phyloP scores from a whole-genome alignment of 345 rosid genomes.

The Eutrema yunnanense region DNA sequence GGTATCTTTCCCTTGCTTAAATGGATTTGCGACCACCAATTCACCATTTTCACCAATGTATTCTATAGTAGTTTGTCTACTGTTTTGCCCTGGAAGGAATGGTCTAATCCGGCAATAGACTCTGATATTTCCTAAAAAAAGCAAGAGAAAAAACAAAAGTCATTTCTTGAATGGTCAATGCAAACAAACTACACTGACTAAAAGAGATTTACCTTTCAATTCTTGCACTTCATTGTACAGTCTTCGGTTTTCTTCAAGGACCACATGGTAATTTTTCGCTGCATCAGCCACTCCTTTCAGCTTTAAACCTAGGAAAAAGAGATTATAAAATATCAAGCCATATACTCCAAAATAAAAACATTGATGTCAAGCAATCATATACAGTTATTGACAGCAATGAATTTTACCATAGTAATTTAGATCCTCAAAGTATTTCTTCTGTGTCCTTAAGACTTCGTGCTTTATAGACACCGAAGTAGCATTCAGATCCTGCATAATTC shows the following conservation, averaged over 20 bases:
- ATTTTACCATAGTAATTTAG: conserved; percentile 57
- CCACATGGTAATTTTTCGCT: conserved; percentile 72
- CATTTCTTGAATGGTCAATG: conserved; percentile 3
- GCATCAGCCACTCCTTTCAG: conserved; percentile 79
- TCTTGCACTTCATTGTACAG: conserved; percentile 95
- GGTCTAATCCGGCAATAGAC: conserved; percentile 96
- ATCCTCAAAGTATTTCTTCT: conserved; percentile 53
- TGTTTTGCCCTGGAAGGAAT: conserved; percentile 78
- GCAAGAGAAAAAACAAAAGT: conserved; percentile 17
- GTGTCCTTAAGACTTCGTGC: conserved; percentile 60
- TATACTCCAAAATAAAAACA: conserved; percentile 11
- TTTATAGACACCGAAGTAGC: conserved; percentile 53
- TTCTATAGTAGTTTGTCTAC: conserved; percentile 67
- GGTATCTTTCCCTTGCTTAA: conserved; percentile 71
- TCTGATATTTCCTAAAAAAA: conserved; percentile 75
- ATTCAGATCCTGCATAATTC: conserved; percentile 58
- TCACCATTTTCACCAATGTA: conserved; percentile 89
- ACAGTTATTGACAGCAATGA: conserved; percentile 3
- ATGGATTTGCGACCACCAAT: conserved; percentile 77
- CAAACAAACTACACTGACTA: background rate
- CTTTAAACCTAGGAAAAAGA: conserved; percentile 47
- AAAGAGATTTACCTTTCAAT: conserved; percentile 67
- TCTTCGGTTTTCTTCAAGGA: conserved; percentile 80
- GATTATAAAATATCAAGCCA: background rate
- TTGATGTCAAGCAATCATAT: conserved; percentile 4